Evolutionary conservation across 2,329 filamentous ascomycete species (phyloP).

Genomic region (Penicillium brasilianum): DNA sequence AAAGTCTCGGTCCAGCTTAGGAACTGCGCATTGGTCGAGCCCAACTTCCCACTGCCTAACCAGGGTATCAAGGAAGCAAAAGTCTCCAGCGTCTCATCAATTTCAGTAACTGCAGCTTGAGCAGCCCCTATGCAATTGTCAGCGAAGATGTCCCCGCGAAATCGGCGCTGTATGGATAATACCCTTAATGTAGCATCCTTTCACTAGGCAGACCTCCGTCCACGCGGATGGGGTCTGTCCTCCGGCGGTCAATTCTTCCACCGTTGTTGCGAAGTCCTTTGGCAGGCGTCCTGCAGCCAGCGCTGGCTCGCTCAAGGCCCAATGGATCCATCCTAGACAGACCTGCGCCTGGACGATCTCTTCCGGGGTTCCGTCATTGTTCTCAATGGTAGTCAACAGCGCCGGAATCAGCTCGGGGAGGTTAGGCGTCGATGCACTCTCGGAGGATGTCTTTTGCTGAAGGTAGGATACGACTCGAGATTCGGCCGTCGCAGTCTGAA

Average conservation of each 20-base stretch:
- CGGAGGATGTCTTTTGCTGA: slow-evolving; percentile 38
- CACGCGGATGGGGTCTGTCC: slow-evolving; percentile 66
- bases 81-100: slow-evolving; percentile 66
- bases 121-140: slow-evolving; percentile 47
- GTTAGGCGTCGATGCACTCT: slow-evolving; percentile 46
- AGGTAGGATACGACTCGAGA: slow-evolving; percentile 65
- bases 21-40: slow-evolving; percentile 64
- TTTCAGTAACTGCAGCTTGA: slow-evolving; percentile 49
- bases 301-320: slow-evolving; percentile 72
- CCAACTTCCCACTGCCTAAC: slow-evolving; percentile 50
- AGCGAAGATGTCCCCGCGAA: slow-evolving; percentile 9
- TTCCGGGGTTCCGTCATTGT: slow-evolving; percentile 58
- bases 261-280: slow-evolving; percentile 62
- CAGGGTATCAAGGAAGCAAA: slow-evolving; percentile 71
- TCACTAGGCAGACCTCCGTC: slow-evolving; percentile 81
- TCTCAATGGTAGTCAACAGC: slow-evolving; percentile 60
- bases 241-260: slow-evolving; percentile 59
- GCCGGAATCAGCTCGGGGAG: slow-evolving; percentile 48
- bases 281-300: slow-evolving; percentile 68
- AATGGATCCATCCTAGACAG: slow-evolving; percentile 84
- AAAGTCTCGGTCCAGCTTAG: slow-evolving; percentile 79
- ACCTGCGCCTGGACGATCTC: slow-evolving; percentile 77
- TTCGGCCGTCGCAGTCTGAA: slow-evolving; percentile 72
- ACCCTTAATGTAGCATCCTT: slow-evolving; percentile 77
- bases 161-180: slow-evolving; percentile 42